Evolutionary conservation across 2,329 filamentous ascomycete species (phyloP).

Genomic region (Pseudopithomyces chartarum): DNA sequence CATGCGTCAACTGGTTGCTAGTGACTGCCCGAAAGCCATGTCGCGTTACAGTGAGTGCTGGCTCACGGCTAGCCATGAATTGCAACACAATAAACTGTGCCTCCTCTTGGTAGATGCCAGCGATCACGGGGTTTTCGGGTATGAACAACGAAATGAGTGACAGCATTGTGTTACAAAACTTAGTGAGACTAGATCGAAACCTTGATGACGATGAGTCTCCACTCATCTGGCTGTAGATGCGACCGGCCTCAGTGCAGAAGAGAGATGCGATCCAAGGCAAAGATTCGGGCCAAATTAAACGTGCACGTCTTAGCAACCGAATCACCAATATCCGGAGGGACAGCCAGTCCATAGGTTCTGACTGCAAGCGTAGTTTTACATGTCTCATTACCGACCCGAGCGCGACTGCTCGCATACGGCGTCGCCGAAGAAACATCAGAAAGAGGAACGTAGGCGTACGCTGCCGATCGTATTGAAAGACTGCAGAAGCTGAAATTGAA

Average conservation of each 20-base stretch:
- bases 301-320: constrained; percentile 38
- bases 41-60: constrained; percentile 60
- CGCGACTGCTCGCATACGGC: constrained; percentile 24
- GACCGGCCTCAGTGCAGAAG: constrained; percentile 29
- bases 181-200: constrained; percentile 33
- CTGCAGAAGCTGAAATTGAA: constrained; percentile 22
- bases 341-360: constrained; percentile 25
- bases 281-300: constrained; percentile 34
- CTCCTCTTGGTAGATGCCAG: constrained; percentile 56
- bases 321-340: constrained; percentile 28
- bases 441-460: constrained; percentile 38
- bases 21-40: constrained; percentile 62
- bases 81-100: constrained; percentile 63
- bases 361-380: constrained; percentile 19
- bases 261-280: constrained; percentile 38
- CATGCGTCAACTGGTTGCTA: constrained; percentile 61
- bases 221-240: constrained; percentile 15
- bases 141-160: constrained; percentile 55
- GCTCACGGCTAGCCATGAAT: constrained; percentile 61
- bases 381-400: constrained; percentile 32
- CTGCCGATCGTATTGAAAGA: constrained; percentile 20
- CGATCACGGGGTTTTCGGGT: constrained; percentile 55
- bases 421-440: constrained; percentile 37
- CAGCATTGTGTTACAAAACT: constrained; percentile 57
- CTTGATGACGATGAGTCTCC: constrained; percentile 3